Conservation (phyloP, 306 rosid genomes). For the Alnus glutinosa region DNA sequence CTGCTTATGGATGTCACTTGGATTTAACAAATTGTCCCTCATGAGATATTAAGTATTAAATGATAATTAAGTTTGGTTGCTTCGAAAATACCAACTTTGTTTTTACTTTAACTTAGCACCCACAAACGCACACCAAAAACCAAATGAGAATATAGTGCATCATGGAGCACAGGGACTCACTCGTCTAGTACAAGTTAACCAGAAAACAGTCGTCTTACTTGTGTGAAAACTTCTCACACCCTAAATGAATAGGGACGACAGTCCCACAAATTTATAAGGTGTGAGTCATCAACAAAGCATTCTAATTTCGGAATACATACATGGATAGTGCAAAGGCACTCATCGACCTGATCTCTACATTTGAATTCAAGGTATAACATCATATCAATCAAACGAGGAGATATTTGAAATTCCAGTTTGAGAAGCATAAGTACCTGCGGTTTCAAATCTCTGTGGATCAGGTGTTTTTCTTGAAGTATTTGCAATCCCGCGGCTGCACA, state of each 20-base stretch:
- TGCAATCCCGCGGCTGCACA: constrained; percentile 79
- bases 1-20: not conserved
- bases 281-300: not conserved
- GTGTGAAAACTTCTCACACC: not conserved
- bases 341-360: not conserved
- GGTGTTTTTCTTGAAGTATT: constrained; percentile 86
- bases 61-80: not conserved
- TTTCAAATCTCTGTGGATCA: constrained; percentile 94
- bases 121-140: not conserved
- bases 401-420: constrained; percentile 6
- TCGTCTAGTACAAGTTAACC: not conserved
- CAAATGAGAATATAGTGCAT: not conserved
- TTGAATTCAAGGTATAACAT: not conserved
- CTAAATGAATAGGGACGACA: not conserved
- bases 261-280: constrained; percentile 9
- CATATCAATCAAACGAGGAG: not conserved
- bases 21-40: not conserved
- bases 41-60: not conserved
- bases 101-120: not conserved
- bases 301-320: constrained; percentile 5
- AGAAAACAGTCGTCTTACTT: not conserved
- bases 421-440: constrained; percentile 67
- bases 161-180: not conserved
- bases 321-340: not conserved
- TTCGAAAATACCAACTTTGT: not conserved